Conservation (phyloP, 2,329 filamentous ascomycete genomes). For the Rhexocercosporidium sp. region DNA sequence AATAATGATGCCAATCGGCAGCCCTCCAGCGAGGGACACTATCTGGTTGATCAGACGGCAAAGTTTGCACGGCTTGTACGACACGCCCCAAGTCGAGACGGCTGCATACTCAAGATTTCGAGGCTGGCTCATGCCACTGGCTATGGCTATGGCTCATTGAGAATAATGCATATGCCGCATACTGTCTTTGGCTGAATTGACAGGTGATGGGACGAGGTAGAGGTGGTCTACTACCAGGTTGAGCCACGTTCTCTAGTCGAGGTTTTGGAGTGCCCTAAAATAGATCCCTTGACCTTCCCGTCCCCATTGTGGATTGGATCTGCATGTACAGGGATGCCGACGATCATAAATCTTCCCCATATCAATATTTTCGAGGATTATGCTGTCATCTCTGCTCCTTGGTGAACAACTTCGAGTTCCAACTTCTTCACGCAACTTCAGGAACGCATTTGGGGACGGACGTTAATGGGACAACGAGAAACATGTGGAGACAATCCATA, state of each 20-base stretch:
- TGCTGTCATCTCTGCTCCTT: neutral
- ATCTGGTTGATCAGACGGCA: conserved; percentile 6
- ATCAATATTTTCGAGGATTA: neutral
- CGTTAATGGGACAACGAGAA: neutral
- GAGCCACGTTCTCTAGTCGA: neutral
- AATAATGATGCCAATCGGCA: conserved; percentile 11
- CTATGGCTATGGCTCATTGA: neutral
- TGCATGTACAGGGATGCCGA: conserved; percentile 13
- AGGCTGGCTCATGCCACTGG: neutral
- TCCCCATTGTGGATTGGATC: neutral
- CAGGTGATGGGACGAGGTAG: neutral
- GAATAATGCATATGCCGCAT: neutral
- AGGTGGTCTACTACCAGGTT: neutral
- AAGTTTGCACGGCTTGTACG: neutral
- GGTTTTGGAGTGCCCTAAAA: conserved; percentile 1
- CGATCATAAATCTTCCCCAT: neutral
- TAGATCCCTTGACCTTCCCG: conserved; percentile 10
- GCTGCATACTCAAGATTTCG: neutral
- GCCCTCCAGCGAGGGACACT: neutral
- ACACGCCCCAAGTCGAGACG: neutral
- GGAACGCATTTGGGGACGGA: neutral
- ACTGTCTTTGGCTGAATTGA: neutral
- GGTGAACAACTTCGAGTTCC: neutral
- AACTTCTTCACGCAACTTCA: neutral
- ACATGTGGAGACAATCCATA: neutral